Base-by-base conservation (phyloP, 108 stramenopile species). In the Nitzschia sp. region DNA sequence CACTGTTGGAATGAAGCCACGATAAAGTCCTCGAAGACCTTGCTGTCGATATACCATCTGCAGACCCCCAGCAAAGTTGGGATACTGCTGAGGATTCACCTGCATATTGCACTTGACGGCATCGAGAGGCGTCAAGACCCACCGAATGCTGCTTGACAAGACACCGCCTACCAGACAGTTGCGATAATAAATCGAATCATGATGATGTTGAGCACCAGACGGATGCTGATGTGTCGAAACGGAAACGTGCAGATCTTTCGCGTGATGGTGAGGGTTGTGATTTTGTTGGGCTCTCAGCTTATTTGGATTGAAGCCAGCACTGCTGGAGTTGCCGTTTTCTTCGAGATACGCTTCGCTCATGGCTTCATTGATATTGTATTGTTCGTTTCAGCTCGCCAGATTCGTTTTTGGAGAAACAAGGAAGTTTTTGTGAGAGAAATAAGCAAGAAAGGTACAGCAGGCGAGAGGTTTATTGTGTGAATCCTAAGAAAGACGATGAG, bases 71-170 rank as follows among this genome's bases (percentile, higher is more conserved):
- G 53, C 52, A 55, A 63, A 63, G 19, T 21, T 63, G n/a, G 71
- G 53, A 60, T 57, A 73, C 23, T 53, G 53, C 0, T 46, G n/a
- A 16, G 72, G 72, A 52, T 73, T 27, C 31, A 58, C 64, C 52
- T 73, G 72, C 63, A 66, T 66, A 23, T 28, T 52, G 64, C 56
- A 58, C 44, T 73, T 73, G 45, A 73, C 35, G 32, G 44, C 41
- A 48, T 73, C 72, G 32, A 73, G 46, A 3, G 72, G 72, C 13
- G 72, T 73, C 13, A 75, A 36, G 1, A 61, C 71, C 71, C 71
- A 72, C 17, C 71, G 71, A 26, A 63, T 33, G 25, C 53, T 55
- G 19, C 59, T 62, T 13, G 71, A 59, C 2, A 62, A 38, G 27
- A 35, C 71, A 5, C 71, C 71, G 11, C 61, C 61, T 16, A 54